phyloP scores from a whole-genome alignment of 1,284 basidiomycete species.

The Ceratorhiza oryzae-sativae region DNA sequence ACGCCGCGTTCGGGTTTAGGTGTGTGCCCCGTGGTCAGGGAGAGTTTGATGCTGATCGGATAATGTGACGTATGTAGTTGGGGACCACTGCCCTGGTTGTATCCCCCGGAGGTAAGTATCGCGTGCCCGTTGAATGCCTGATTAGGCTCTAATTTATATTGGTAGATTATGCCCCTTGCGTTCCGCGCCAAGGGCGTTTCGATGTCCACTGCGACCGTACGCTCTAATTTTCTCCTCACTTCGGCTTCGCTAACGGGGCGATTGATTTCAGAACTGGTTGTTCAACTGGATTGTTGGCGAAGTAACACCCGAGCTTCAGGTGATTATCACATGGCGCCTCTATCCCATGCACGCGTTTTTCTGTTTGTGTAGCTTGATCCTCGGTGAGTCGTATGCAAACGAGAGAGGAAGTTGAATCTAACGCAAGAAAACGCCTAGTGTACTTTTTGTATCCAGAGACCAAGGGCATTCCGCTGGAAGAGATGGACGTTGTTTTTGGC shows the following conservation, averaged over 20 bases:
- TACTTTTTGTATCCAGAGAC: conserved; percentile 62
- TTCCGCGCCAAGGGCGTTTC: conserved; percentile 95
- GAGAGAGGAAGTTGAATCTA: conserved; percentile 40
- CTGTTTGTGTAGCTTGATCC: conserved; percentile 84
- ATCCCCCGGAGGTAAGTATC: conserved; percentile 75
- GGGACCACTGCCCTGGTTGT: conserved; percentile 88
- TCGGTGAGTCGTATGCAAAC: conserved; percentile 58
- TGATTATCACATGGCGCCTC: conserved; percentile 88
- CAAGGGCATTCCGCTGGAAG: conserved; percentile 55
- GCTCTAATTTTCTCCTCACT: conserved; percentile 45
- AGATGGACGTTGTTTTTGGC: conserved; percentile 54
- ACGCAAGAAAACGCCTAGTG: conserved; percentile 50
- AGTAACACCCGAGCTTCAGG: conserved; percentile 87
- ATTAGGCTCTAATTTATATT: conserved; percentile 31
- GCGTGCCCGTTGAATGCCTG: neutral
- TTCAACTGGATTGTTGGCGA: conserved; percentile 93
- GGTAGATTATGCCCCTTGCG: conserved; percentile 87
- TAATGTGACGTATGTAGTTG: conserved; percentile 60
- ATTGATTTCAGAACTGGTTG: conserved; percentile 63
- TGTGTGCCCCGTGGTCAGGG: conserved; percentile 44
- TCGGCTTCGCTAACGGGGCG: neutral
- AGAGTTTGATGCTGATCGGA: neutral
- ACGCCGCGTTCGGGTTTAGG: conserved; percentile 91
- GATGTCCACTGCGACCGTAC: conserved; percentile 79
- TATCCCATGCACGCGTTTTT: conserved; percentile 98